Base-by-base conservation (phyloP, 1,284 basidiomycete species). In the Rhodofomes roseus region DNA sequence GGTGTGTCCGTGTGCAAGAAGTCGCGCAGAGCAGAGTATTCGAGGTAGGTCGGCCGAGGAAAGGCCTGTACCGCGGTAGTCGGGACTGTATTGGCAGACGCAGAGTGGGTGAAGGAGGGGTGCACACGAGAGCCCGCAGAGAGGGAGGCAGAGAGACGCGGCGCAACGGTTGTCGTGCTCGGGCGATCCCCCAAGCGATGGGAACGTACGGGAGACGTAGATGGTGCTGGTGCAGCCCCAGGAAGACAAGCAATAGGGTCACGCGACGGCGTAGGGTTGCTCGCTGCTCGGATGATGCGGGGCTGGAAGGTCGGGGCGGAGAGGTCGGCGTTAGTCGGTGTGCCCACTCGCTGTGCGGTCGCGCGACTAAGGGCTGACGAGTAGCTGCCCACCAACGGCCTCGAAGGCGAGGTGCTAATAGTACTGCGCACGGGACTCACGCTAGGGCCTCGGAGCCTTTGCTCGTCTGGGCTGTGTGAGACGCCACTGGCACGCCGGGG, bases 11-110 rank as follows among this genome's bases (percentile, higher is more conserved):
- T 85, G 59, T 84, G 84, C 9, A 93, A 74, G 59, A 88, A 72
- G 65, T 90, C 77, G 56, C 86, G 83, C 54, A 93, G 76, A 4
- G 86, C 81, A 4, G 90, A 90, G 70, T 90, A 80, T 39, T 89
- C 86, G 54, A 93, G 80, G 71, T 93, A 93, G 1, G 83, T 71
- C 1, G 90, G 90, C 29, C 84, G 81, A 57, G 80, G 77, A 68
- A 90, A 90, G 18, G 80, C 70, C 65, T 34, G 31, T 34, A 34
- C 31, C 61, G 51, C 50, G 60, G 23, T 36, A 44, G 34, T 55
- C 60, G 41, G 66, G 63, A 56, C 41, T 41, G 37, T 25, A 51
- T 57, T 37, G 12, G 8, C 34, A 55, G 50, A 46, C 27, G 34
- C 44, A 16, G 36, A 25, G 11, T 34, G 31, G 31, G 31, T 11